A percentile compares a stretch with the other conserved stretches of the same genome.
Evolutionary conservation across 805 yeast species (phyloP).

Genomic region (Pichia nanzhaoensis): DNA sequence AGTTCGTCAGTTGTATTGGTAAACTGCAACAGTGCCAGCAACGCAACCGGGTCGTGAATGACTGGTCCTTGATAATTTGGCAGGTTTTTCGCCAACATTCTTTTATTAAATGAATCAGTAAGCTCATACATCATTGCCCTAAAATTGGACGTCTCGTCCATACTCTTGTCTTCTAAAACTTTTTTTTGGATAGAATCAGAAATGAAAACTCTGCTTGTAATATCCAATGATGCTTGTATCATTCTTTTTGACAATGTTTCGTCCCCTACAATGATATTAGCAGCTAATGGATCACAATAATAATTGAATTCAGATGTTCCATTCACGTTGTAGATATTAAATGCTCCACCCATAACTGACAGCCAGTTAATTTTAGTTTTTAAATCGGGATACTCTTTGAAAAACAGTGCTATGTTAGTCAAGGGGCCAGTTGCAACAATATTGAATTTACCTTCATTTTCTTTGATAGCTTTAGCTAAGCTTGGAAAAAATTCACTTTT

Average conservation of each 20-base stretch:
- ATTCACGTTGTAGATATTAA: conserved; percentile 26
- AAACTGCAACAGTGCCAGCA: conserved; percentile 49
- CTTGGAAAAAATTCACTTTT: conserved; percentile 21
- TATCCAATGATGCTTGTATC: conserved; percentile 57
- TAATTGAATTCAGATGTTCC: conserved; percentile 67
- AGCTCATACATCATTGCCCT: conserved; percentile 51
- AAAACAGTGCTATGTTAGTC: conserved; percentile 61
- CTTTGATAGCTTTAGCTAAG: conserved; percentile 18
- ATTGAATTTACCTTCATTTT: conserved; percentile 43
- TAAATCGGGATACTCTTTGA: conserved; percentile 48
- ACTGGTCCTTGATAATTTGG: conserved; percentile 54
- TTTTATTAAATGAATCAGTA: conserved; percentile 42
- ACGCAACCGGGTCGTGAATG: conserved; percentile 74
- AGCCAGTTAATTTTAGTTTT: conserved; percentile 43
- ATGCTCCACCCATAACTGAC: conserved; percentile 74
- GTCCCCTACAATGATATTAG: conserved; percentile 48
- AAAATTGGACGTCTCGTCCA: conserved; percentile 33
- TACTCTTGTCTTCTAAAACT: conserved; percentile 32
- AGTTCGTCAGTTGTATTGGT: conserved; percentile 22
- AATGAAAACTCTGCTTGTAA: conserved; percentile 62
- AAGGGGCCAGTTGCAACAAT: conserved; percentile 72
- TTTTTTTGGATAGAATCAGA: conserved; percentile 33
- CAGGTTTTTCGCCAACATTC: conserved; percentile 39
- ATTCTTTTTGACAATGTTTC: conserved; percentile 40
- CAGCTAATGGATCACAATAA: conserved; percentile 71